Conservation (phyloP, 1,284 basidiomycete species). For the Ganoderma lingzhi region DNA sequence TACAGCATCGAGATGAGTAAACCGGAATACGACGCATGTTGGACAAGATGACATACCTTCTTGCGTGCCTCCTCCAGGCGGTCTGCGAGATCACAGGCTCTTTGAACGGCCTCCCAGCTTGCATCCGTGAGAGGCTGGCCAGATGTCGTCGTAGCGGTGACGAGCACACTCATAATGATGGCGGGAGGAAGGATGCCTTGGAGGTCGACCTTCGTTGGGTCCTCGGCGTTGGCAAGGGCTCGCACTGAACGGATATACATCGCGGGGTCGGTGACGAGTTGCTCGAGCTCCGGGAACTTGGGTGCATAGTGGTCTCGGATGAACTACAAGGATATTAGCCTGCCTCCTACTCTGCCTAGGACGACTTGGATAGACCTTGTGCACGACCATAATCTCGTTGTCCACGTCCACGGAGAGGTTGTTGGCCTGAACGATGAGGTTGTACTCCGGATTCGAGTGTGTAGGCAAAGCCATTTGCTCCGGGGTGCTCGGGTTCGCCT, state of each 20-base stretch:
- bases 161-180: conserved; percentile 94
- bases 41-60: conserved; percentile 58
- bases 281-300: conserved; percentile 97
- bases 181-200: conserved; percentile 88
- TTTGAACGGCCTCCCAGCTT: conserved; percentile 85
- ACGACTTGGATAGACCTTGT: conserved; percentile 69
- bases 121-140: conserved; percentile 77
- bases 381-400: conserved; percentile 96
- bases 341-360: not conserved
- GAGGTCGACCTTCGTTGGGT: conserved; percentile 85
- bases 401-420: conserved; percentile 98
- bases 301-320: conserved; percentile 97
- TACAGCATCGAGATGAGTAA: conserved; percentile 40
- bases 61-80: conserved; percentile 89
- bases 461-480: conserved; percentile 83
- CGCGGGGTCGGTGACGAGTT: conserved; percentile 90
- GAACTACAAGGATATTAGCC: conserved; percentile 62
- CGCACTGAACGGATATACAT: conserved; percentile 95
- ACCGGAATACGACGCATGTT: not conserved
- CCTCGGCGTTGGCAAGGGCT: conserved; percentile 88
- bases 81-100: conserved; percentile 89
- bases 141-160: conserved; percentile 92
- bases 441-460: conserved; percentile 96
- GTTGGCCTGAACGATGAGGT: conserved; percentile 96
- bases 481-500: conserved; percentile 76